Conservation (phyloP, 352 stramenopile species). For the Globisporangium acanthophoron region DNA sequence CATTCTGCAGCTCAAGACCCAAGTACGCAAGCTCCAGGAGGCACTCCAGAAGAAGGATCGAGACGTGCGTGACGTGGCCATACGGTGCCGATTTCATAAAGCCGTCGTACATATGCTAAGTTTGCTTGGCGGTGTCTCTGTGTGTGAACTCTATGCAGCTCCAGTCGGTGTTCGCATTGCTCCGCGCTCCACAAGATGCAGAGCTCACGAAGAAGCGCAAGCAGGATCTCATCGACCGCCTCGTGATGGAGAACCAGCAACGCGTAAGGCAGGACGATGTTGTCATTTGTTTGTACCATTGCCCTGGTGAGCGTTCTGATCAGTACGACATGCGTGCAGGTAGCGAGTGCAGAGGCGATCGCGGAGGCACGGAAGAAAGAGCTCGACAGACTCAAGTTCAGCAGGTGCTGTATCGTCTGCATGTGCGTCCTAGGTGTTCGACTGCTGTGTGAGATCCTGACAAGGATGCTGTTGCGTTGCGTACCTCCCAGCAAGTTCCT, state of each 20-base stretch:
- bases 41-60: constrained; percentile 61
- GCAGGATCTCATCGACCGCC: constrained; percentile 48
- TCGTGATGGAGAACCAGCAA: constrained; percentile 54
- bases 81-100: not conserved
- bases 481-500: constrained; percentile 49
- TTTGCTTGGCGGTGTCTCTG: not conserved
- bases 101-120: not conserved
- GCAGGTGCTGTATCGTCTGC: constrained; percentile 27
- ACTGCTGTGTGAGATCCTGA: not conserved
- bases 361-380: constrained; percentile 52
- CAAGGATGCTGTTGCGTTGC: not conserved
- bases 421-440: not conserved
- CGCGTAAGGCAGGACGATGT: constrained; percentile 19
- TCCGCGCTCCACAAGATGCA: constrained; percentile 51
- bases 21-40: constrained; percentile 47
- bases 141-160: constrained; percentile 23
- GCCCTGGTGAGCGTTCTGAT: not conserved
- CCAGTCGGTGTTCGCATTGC: constrained; percentile 47
- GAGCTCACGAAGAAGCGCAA: constrained; percentile 61
- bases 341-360: constrained; percentile 40
- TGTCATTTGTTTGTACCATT: not conserved
- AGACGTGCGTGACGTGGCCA: constrained; percentile 23
- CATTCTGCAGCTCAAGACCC: constrained; percentile 56
- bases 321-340: constrained; percentile 15
- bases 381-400: constrained; percentile 46